Evolutionary conservation across 129 eudicot genomes (phyloP).

Genomic region (Chrysanthemum makinoi): DNA sequence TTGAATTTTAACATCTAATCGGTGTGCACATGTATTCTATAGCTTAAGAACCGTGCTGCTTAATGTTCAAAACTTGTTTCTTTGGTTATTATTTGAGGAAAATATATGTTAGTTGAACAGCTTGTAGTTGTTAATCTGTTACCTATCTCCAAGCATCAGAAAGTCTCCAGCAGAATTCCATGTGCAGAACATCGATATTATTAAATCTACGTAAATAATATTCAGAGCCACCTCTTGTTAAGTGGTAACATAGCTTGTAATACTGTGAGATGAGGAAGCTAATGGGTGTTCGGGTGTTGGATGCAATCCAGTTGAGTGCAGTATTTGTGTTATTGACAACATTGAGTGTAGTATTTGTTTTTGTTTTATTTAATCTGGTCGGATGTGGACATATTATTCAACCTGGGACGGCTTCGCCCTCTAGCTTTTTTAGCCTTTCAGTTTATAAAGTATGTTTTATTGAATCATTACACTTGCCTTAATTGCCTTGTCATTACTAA

Average conservation of each 20-base stretch:
- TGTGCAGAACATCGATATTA: too few species aligned
- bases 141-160: too few species aligned
- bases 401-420: neutral
- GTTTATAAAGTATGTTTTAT: neutral
- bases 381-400: neutral
- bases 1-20: constrained; percentile 48
- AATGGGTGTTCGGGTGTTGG: neutral
- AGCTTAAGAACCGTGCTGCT: too few species aligned
- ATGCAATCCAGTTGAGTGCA: neutral
- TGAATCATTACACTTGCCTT: neutral
- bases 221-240: too few species aligned
- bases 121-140: too few species aligned
- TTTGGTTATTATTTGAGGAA: too few species aligned
- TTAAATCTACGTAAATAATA: too few species aligned
- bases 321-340: constrained; percentile 9
- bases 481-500: neutral
- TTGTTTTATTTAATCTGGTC: neutral
- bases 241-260: too few species aligned
- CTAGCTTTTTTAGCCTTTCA: neutral
- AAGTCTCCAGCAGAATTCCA: too few species aligned
- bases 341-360: neutral
- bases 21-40: too few species aligned
- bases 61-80: too few species aligned
- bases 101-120: too few species aligned
- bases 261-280: constrained; percentile 58